Base-by-base conservation (phyloP, 495 filamentous ascomycete species). In the Talaromyces thailandensis region DNA sequence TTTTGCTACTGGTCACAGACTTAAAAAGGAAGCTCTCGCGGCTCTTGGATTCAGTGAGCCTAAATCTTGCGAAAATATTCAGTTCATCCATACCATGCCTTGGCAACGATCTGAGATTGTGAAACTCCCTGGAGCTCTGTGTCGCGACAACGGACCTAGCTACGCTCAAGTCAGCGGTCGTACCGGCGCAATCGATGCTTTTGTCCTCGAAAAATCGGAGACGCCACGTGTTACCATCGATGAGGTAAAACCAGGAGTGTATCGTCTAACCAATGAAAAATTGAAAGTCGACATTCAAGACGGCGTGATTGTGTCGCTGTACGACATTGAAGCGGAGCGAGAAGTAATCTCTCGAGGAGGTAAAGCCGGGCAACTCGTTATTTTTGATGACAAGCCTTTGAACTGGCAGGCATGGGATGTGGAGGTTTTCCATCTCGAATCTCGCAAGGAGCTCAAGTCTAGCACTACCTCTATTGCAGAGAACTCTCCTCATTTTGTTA, bases 341-440 rank as follows among this genome's bases (percentile, higher is more conserved):
- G 90, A 98, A 70, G 68, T 96, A 29, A 84, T 98, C 56, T 76
- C 91, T 16, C 81, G 88, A 64, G 92, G 88, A 61, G 80, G 82
- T 6, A 94, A 91, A 72, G 93, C 90, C 52, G 93, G 92, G 58
- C 93, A 97, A 69, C 81, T 96, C 7, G 92, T 98, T 63, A 88
- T 98, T 58, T 97, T 95, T 70, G 94, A 98, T 69, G 94, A 98
- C 74, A 97, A 98, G 75, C 94, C 94, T 18, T 81, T 98, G 21
- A 96, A 96, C 76, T 98, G 94, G 94, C 93, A 98, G 76, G 94
- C 93, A 1, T 98, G 94, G 94, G 94, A 98, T 73, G 92, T 96
- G 32, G 94, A 98, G 71, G 91, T 98, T 52, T 98, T 88, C 77
- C 94, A 98, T 64, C 82, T 96, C 24, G 88, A 92, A 60, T 93